These are phyloP conservation scores for Sanghuangporus weigelae DNA, from an alignment of 1,284 basidiomycete species.

Conservation along the genomic window DNA sequence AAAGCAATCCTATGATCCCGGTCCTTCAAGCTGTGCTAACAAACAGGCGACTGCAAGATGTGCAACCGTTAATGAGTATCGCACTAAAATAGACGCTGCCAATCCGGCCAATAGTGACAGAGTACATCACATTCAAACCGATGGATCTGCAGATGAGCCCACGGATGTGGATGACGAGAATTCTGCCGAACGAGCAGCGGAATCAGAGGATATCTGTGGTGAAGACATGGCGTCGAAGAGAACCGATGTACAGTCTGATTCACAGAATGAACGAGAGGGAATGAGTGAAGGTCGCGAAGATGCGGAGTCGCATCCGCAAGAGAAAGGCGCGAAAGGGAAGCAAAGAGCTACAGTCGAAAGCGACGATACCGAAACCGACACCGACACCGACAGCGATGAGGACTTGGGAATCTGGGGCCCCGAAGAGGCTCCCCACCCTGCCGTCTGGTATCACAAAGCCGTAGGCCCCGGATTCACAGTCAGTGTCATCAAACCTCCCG, in stretches of 20 bases:
- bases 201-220: no score
- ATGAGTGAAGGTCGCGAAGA: neutral
- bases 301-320: neutral
- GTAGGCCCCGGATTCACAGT: neutral
- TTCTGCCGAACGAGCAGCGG: no score
- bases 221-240: no score
- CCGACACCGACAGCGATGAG: neutral
- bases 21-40: no score
- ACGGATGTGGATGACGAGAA: no score
- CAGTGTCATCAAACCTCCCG: neutral
- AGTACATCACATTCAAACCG: no score
- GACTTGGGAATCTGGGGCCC: neutral
- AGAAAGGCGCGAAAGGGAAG: conserved; percentile 2
- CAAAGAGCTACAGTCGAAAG: neutral
- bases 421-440: neutral
- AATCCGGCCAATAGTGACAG: no score
- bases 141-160: no score
- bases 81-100: neutral
- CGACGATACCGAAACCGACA: no score
- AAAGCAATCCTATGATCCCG: no score
- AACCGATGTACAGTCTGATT: neutral
- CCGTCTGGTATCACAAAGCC: neutral
- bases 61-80: neutral
- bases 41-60: no score
- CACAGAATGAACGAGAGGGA: neutral